A percentile compares a stretch with the other conserved stretches of the same genome.
These are phyloP conservation scores for Botrytis hyacinthi DNA, from an alignment of 2,329 filamentous ascomycete genomes.

Conservation along the genomic window DNA sequence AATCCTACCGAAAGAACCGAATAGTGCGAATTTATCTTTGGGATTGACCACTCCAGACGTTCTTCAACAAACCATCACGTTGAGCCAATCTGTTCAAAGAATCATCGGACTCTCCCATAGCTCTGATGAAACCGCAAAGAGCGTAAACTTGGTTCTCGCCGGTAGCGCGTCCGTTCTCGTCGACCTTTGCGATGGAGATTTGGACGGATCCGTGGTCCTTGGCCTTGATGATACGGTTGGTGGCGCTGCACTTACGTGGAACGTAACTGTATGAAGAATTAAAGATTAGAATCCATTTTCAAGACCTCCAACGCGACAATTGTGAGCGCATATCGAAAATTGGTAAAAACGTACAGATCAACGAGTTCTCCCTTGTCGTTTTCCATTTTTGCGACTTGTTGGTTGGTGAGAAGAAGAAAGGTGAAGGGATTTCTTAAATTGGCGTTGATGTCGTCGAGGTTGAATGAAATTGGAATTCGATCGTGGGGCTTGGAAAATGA, in stretches of 20 bases:
- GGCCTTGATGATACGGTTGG: slow-evolving; percentile 99
- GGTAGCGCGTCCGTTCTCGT: slow-evolving; percentile 92
- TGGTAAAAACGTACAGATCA: slow-evolving; percentile 73
- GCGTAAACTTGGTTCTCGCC: slow-evolving; percentile 98
- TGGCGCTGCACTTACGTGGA: slow-evolving; percentile 97
- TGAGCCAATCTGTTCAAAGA: slow-evolving; percentile 92
- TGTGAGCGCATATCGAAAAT: neutral
- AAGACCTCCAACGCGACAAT: neutral
- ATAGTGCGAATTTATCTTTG: slow-evolving; percentile 39
- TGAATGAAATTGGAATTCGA: slow-evolving; percentile 32
- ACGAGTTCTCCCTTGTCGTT: slow-evolving; percentile 99
- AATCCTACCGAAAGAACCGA: slow-evolving; percentile 35
- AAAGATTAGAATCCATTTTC: slow-evolving; percentile 18
- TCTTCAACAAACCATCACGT: slow-evolving; percentile 95
- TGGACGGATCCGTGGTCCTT: slow-evolving; percentile 99
- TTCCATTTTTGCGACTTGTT: slow-evolving; percentile 75
- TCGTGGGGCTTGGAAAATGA: slow-evolving; percentile 23
- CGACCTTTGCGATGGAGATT: slow-evolving; percentile 95
- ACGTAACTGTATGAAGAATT: slow-evolving; percentile 66
- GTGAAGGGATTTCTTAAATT: slow-evolving; percentile 18
- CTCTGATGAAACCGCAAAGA: slow-evolving; percentile 94
- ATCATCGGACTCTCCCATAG: slow-evolving; percentile 98
- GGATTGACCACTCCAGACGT: slow-evolving; percentile 73
- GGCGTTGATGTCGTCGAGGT: slow-evolving; percentile 32
- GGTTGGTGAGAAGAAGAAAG: slow-evolving; percentile 29